These are phyloP conservation scores for Musa balbisiana DNA, from an alignment of 202 grass and related monocot genomes.

Conservation along the genomic window DNA sequence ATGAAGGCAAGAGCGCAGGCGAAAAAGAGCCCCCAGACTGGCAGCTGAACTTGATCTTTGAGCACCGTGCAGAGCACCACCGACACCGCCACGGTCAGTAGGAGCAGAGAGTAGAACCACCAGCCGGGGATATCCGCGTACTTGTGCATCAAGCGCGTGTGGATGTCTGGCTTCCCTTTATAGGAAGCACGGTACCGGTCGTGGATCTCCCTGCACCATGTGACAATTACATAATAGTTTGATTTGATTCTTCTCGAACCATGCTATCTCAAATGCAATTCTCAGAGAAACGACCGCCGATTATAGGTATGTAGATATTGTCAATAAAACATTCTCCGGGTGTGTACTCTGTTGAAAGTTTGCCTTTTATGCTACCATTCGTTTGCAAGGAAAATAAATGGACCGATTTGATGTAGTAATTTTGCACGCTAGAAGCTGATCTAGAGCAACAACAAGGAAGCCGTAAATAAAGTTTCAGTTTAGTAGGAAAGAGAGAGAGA, in stretches of 20 bases:
- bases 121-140: slow-evolving; percentile 74
- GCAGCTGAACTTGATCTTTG: slow-evolving; percentile 65
- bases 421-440: too few species aligned
- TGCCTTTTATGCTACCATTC: too few species aligned
- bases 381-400: too few species aligned
- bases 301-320: too few species aligned
- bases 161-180: slow-evolving; percentile 55
- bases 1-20: slow-evolving; percentile 74
- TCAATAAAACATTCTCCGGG: too few species aligned
- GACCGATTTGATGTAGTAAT: too few species aligned
- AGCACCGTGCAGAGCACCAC: slow-evolving; percentile 67
- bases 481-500: neutral
- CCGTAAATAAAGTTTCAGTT: neutral
- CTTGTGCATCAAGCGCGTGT: slow-evolving; percentile 72
- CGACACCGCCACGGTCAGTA: slow-evolving; percentile 29
- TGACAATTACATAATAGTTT: neutral
- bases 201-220: slow-evolving; percentile 59
- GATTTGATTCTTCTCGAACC: too few species aligned
- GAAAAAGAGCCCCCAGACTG: slow-evolving; percentile 69
- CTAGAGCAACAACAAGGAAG: too few species aligned
- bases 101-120: slow-evolving; percentile 68
- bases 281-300: too few species aligned
- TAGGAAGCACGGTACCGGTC: slow-evolving; percentile 44
- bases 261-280: too few species aligned
- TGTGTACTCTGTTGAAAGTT: too few species aligned